A percentile compares a stretch with the other conserved stretches of the same genome.
phyloP scores from a whole-genome alignment of 768 basidiomycete genomes.

The Suillus occidentalis region DNA sequence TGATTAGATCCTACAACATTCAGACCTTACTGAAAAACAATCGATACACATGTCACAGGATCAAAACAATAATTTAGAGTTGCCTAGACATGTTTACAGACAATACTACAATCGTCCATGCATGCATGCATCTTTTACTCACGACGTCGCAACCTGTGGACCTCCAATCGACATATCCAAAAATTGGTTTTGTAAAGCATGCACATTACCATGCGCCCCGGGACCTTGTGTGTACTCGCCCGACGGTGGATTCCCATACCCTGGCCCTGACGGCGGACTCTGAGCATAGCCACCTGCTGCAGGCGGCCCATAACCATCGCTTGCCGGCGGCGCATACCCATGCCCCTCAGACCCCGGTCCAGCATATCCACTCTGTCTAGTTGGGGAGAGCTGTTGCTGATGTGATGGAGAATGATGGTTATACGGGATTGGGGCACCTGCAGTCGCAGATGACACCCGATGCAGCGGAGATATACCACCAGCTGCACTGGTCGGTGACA shows the following conservation, averaged over 20 bases:
- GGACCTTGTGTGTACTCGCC: background rate
- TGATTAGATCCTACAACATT: background rate
- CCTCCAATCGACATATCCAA: conserved; percentile 29
- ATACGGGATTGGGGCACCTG: conserved; percentile 15
- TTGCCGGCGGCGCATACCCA: conserved; percentile 14
- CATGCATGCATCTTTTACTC: background rate
- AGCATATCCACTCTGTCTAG: background rate
- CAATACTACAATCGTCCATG: background rate
- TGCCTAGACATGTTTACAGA: background rate
- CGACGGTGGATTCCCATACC: background rate
- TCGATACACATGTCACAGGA: background rate
- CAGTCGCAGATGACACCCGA: background rate
- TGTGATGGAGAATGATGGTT: conserved; percentile 18
- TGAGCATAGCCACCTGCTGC: conserved; percentile 8
- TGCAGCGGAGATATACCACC: background rate
- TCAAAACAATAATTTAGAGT: background rate
- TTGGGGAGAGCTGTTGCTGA: conserved; percentile 16
- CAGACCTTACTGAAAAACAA: background rate
- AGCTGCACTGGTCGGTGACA: background rate
- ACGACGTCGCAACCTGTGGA: conserved; percentile 12
- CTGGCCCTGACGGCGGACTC: conserved; percentile 15
- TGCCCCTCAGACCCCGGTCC: conserved; percentile 18
- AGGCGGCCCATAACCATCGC: conserved; percentile 21
- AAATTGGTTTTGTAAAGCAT: conserved; percentile 29
- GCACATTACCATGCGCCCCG: conserved; percentile 16